phyloP scores from a whole-genome alignment of 2,329 filamentous ascomycete species.

The Apiospora pterosperma region DNA sequence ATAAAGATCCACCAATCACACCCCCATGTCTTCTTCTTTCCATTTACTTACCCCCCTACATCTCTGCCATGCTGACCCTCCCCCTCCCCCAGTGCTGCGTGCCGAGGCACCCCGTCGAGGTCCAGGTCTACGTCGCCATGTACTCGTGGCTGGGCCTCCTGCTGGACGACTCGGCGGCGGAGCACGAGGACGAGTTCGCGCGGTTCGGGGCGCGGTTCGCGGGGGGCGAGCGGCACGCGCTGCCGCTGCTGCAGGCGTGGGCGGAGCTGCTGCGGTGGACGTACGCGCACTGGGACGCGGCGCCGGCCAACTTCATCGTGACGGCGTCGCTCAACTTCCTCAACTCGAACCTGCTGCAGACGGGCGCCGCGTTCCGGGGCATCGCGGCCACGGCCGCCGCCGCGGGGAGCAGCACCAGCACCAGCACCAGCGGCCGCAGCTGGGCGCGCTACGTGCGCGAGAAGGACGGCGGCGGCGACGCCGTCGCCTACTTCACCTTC shows the following conservation, averaged over 20 bases:
- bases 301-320: conserved; percentile 24
- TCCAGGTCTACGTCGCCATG: conserved; percentile 28
- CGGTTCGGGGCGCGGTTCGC: conserved; percentile 22
- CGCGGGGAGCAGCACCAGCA: conserved; percentile 11
- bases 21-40: no score
- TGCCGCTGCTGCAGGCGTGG: conserved; percentile 17
- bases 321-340: conserved; percentile 25
- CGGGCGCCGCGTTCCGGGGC: conserved; percentile 13
- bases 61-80: not conserved
- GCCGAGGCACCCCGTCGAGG: conserved; percentile 11
- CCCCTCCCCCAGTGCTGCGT: not conserved
- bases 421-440: conserved; percentile 15
- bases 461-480: conserved; percentile 23
- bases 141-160: conserved; percentile 27
- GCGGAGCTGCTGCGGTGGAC: conserved; percentile 17
- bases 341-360: conserved; percentile 23
- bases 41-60: no score
- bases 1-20: no score
- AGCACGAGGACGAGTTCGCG: conserved; percentile 15
- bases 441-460: conserved; percentile 25
- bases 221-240: conserved; percentile 16
- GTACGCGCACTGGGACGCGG: conserved; percentile 20
- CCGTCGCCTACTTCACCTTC: conserved; percentile 24
- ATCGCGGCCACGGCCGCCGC: not conserved
- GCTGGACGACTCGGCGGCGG: conserved; percentile 23